Evolutionary conservation across 1,284 basidiomycete species (phyloP).

Genomic region (Cutaneotrichosporon daszewskae): DNA sequence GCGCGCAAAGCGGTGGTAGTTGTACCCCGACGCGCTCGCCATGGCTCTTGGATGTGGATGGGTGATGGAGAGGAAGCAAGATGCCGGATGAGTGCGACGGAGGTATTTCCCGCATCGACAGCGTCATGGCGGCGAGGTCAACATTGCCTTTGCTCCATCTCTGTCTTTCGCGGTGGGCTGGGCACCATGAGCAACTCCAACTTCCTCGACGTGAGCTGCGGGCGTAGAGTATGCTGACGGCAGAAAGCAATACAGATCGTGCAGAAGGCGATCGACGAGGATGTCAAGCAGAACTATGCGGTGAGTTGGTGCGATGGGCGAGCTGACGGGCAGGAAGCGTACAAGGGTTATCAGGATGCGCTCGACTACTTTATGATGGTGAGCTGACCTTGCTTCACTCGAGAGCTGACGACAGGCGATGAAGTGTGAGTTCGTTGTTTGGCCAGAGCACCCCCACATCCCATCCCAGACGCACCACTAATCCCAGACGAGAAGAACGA

Average conservation of each 20-base stretch:
- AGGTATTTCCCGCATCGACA: too few relatives aligned
- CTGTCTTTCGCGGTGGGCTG: not conserved
- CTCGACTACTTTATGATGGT: conserved; percentile 98
- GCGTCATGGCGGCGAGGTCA: too few relatives aligned
- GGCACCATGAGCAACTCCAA: conserved; percentile 49
- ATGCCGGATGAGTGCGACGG: too few relatives aligned
- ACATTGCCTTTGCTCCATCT: too few relatives aligned
- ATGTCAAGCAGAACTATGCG: conserved; percentile 84
- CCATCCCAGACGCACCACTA: too few relatives aligned
- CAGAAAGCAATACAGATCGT: conserved; percentile 94
- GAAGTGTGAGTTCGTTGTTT: conserved; percentile 62
- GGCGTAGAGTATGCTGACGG: conserved; percentile 3
- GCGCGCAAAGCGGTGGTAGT: conserved; percentile 47
- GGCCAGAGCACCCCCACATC: too few relatives aligned
- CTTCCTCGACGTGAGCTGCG: conserved; percentile 52
- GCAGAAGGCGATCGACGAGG: conserved; percentile 90
- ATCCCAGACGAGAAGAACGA: conserved; percentile 88
- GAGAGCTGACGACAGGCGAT: conserved; percentile 38
- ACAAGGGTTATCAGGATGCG: conserved; percentile 89
- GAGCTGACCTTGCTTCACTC: conserved; percentile 15
- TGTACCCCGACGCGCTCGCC: conserved; percentile 48
- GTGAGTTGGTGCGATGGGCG: conserved; percentile 17
- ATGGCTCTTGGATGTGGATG: conserved; percentile 20
- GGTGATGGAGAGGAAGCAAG: not conserved
- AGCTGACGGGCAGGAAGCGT: conserved; percentile 60